Evolutionary conservation across 2,329 filamentous ascomycete species (phyloP).

Genomic region (Penicillium expansum): DNA sequence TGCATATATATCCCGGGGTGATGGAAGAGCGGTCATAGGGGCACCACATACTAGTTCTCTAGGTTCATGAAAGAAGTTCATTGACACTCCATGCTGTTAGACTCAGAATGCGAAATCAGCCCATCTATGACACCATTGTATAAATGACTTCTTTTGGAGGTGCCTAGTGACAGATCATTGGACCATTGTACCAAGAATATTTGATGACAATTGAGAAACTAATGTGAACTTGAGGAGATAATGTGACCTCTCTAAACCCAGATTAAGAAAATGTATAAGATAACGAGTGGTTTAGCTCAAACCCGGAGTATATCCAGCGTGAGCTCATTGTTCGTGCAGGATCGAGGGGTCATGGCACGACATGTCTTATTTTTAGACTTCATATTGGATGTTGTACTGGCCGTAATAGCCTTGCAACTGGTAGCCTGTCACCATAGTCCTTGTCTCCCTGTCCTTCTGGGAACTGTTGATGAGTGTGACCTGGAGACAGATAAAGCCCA

Average conservation of each 20-base stretch:
- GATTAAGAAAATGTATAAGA: not conserved
- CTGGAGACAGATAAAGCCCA: not conserved
- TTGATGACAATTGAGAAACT: not conserved
- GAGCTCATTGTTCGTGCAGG: not conserved
- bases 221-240: not conserved
- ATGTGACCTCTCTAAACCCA: not conserved
- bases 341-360: not conserved
- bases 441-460: not conserved
- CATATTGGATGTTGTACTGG: not conserved
- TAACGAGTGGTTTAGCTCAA: not conserved
- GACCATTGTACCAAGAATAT: not conserved
- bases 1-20: not conserved
- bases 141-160: not conserved
- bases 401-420: not conserved
- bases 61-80: not conserved
- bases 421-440: not conserved
- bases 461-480: not conserved
- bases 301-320: slow-evolving; percentile 4
- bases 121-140: not conserved
- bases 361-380: slow-evolving; percentile 11
- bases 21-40: not conserved
- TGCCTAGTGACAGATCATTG: not conserved
- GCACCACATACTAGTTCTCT: slow-evolving; percentile 13
- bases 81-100: not conserved
- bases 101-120: not conserved